Conservation (phyloP, 192 early-diverging fungal species). For the Umbelopsis sp. region DNA sequence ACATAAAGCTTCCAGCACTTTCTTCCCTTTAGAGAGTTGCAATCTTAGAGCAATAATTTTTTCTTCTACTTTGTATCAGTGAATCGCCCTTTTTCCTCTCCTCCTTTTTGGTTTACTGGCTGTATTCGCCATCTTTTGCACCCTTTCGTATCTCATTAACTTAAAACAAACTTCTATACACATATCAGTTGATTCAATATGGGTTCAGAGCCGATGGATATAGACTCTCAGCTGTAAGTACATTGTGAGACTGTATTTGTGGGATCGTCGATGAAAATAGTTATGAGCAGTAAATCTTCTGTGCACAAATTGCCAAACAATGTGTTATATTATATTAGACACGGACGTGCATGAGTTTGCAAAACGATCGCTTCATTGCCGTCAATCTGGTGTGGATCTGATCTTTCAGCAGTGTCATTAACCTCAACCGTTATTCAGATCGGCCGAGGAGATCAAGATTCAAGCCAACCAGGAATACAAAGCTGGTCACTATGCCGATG, state of each 20-base stretch:
- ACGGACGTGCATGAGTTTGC: too few relatives aligned
- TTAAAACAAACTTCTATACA: background rate
- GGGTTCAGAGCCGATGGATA: conserved; percentile 13
- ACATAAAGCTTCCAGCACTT: conserved; percentile 20
- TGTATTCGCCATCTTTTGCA: background rate
- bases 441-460: conserved; percentile 69
- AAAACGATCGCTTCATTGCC: too few relatives aligned
- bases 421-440: background rate
- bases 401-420: background rate
- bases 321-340: too few relatives aligned
- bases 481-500: conserved; percentile 63
- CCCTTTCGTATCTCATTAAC: background rate
- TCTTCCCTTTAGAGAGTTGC: background rate
- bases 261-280: background rate
- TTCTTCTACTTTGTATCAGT: conserved; percentile 4
- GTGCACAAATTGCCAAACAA: too few relatives aligned
- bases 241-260: background rate
- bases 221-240: conserved; percentile 13
- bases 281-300: too few relatives aligned
- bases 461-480: conserved; percentile 75
- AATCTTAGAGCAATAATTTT: background rate
- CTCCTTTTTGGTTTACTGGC: background rate
- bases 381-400: too few relatives aligned
- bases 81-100: background rate
- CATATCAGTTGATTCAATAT: background rate